Evolutionary conservation across 495 filamentous ascomycete species (phyloP), one percentile per base, ranked within the genome.

Genomic region (Chaetomium cochliodes): DNA sequence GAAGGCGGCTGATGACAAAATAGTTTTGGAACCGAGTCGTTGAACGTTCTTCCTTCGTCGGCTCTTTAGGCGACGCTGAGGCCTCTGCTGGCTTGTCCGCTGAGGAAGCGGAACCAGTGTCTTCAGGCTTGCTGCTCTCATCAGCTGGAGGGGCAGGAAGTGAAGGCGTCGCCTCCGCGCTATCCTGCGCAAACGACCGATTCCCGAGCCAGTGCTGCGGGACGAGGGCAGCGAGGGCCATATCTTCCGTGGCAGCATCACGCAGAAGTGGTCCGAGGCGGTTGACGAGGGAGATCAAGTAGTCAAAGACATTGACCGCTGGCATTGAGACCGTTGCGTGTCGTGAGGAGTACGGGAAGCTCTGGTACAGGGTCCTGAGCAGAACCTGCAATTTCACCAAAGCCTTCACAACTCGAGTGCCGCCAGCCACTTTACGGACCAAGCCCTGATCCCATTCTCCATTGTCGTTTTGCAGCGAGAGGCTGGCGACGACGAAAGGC

Each of bases 231-330:
- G 68, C 67, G 37, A 97, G 77, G 0, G 88, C 70, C 37, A 91
- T 90, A 64, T 93, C 90, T 73, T 98, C 96, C 81, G 88, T 88
- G 25, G 94, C 81, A 63, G 92, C 90, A 55, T 86, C 85, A 33
- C 89, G 86, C 63, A 96, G 84, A 33, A 98, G 79, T 30, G 85
- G 83, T 11, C 92, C 92, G 18, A 98, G 82, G 39, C 84, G 84
- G 52, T 84, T 81, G 50, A 93, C 81, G 22, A 96, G 77, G 25
- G 78, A 73, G 44, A 80, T 77, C 72, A 94, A 96, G 64, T 88
- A 86, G 74, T 97, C 92, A 25, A 87, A 87, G 49, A 96, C 80
- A 67, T 92, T 93, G 64, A 94, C 84, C 55, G 86, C 85, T 60
- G 81, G 81, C 86, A 96, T 46, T 80, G 80, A 67, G 28, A 76